Conservation (phyloP, 768 basidiomycete genomes). For the Phylloporus rhodoxanthus region DNA sequence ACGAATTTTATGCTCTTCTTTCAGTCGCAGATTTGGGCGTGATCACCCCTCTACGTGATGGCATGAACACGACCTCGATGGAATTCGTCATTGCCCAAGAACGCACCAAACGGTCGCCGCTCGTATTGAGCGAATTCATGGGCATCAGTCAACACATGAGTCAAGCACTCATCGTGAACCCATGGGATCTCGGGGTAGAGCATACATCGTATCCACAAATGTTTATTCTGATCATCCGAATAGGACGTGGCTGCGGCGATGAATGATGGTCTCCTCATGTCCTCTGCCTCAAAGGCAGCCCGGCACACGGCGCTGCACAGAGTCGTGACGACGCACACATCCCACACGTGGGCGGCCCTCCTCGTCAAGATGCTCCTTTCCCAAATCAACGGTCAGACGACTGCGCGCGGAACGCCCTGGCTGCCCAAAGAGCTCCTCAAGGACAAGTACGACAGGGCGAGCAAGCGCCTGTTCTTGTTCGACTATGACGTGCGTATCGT, state of each 20-base stretch:
- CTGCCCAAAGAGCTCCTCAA: conserved; percentile 61
- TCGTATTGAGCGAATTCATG: conserved; percentile 96
- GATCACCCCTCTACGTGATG: conserved; percentile 92
- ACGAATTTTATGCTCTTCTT: conserved; percentile 95
- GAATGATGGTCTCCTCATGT: conserved; percentile 82
- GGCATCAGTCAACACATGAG: conserved; percentile 91
- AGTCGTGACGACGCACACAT: conserved; percentile 86
- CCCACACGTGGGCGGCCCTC: conserved; percentile 90
- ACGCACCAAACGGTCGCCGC: conserved; percentile 73
- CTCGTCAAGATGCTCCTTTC: conserved; percentile 84
- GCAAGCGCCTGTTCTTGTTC: conserved; percentile 86
- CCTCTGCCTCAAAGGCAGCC: conserved; percentile 60
- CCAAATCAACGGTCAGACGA: conserved; percentile 71
- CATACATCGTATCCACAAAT: conserved; percentile 6
- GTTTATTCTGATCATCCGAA: neutral
- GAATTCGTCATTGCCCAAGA: conserved; percentile 96
- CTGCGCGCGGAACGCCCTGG: conserved; percentile 79
- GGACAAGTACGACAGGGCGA: conserved; percentile 56
- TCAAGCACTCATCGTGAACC: conserved; percentile 87
- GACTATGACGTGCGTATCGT: conserved; percentile 80
- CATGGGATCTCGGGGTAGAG: conserved; percentile 86
- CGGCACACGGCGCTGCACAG: conserved; percentile 76
- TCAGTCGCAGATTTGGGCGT: conserved; percentile 91
- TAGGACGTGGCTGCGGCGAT: conserved; percentile 88
- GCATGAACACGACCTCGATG: conserved; percentile 99